Conservation (phyloP, 2,329 filamentous ascomycete genomes). For the Helotiales sp. region DNA sequence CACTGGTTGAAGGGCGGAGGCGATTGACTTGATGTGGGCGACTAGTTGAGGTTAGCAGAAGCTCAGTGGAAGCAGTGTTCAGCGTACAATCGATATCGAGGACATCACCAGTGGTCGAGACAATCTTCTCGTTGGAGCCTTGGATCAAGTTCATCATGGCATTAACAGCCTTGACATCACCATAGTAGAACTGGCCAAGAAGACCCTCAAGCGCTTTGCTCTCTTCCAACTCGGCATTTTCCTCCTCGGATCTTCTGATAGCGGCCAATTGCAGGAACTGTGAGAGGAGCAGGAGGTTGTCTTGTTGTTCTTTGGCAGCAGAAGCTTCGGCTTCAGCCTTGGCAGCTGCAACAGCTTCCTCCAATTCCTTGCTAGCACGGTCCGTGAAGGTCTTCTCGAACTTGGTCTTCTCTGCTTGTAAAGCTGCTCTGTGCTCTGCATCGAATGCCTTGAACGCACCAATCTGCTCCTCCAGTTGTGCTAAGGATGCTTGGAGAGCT, state of each 20-base stretch:
- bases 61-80: not conserved
- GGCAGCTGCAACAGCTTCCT: slow-evolving; percentile 50
- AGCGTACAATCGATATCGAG: slow-evolving; percentile 71
- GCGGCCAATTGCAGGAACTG: slow-evolving; percentile 81
- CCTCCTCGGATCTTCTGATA: slow-evolving; percentile 68
- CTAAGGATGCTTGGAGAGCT: slow-evolving; percentile 64
- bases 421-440: slow-evolving; percentile 65
- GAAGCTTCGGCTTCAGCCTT: slow-evolving; percentile 53
- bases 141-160: slow-evolving; percentile 77
- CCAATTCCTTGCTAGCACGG: slow-evolving; percentile 44
- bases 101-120: slow-evolving; percentile 62
- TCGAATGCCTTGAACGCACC: slow-evolving; percentile 74
- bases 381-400: slow-evolving; percentile 57
- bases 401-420: slow-evolving; percentile 58
- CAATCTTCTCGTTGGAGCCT: slow-evolving; percentile 65
- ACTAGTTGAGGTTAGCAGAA: slow-evolving; percentile 42
- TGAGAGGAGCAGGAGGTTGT: slow-evolving; percentile 69
- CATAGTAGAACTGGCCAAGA: slow-evolving; percentile 75
- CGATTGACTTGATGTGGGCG: slow-evolving; percentile 57
- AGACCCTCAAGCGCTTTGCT: slow-evolving; percentile 81
- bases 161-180: slow-evolving; percentile 71
- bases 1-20: slow-evolving; percentile 51
- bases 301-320: slow-evolving; percentile 56
- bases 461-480: slow-evolving; percentile 73
- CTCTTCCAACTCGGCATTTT: slow-evolving; percentile 65